Conservation (phyloP, 352 stramenopile species). For the Phytophthora sansomeana region DNA sequence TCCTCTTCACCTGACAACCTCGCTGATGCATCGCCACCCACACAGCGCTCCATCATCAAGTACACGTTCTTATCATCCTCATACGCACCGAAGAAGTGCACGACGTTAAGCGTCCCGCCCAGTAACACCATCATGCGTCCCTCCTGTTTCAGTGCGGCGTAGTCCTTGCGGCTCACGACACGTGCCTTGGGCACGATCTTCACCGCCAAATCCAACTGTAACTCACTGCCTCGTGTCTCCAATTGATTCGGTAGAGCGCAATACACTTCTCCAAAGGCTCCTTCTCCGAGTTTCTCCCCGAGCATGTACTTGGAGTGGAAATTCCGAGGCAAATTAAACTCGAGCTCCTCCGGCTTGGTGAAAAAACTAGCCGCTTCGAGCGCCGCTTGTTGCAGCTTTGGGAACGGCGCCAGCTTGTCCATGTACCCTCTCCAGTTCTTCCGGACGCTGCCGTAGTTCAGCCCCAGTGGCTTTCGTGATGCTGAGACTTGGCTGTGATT, state of each 20-base stretch:
- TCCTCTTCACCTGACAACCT: slow-evolving; percentile 39
- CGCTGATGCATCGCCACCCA: slow-evolving; percentile 64
- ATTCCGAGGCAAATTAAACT: slow-evolving; percentile 66
- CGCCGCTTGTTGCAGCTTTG: slow-evolving; percentile 54
- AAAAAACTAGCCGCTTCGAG: slow-evolving; percentile 72
- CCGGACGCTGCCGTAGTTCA: slow-evolving; percentile 63
- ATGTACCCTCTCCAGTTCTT: slow-evolving; percentile 65
- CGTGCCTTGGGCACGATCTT: slow-evolving; percentile 82
- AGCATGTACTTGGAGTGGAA: slow-evolving; percentile 66
- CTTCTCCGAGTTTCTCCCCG: slow-evolving; percentile 68
- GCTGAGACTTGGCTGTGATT: slow-evolving; percentile 10
- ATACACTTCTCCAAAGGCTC: slow-evolving; percentile 75
- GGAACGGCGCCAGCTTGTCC: slow-evolving; percentile 46
- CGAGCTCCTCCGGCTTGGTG: slow-evolving; percentile 63
- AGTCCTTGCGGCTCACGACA: slow-evolving; percentile 69
- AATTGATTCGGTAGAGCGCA: slow-evolving; percentile 45
- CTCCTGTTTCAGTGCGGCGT: slow-evolving; percentile 72
- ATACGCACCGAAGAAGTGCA: slow-evolving; percentile 86
- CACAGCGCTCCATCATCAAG: slow-evolving; percentile 83
- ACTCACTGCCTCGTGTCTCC: slow-evolving; percentile 16
- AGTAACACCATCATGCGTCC: slow-evolving; percentile 80
- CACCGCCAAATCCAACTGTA: slow-evolving; percentile 68
- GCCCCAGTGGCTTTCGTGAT: slow-evolving; percentile 23
- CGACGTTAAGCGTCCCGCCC: slow-evolving; percentile 80
- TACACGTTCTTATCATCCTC: slow-evolving; percentile 80